These are phyloP conservation scores for Calonectria multiphialidica DNA, from an alignment of 2,329 filamentous ascomycete species.

Conservation along the genomic window DNA sequence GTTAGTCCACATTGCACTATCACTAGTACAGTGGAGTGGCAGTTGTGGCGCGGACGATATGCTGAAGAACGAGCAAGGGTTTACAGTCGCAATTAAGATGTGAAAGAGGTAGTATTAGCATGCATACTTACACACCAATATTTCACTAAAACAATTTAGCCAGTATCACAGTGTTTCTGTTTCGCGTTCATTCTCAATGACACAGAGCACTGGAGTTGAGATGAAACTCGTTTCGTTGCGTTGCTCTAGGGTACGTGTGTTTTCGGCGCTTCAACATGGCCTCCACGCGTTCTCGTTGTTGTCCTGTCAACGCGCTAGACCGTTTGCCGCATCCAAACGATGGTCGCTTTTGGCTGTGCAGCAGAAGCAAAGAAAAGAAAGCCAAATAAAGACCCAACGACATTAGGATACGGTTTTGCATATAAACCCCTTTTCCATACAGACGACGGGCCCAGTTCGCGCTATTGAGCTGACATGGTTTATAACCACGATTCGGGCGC, in stretches of 20 bases:
- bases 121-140: neutral
- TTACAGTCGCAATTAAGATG: neutral
- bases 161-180: neutral
- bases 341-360: neutral
- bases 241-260: neutral
- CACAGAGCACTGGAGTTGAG: neutral
- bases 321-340: neutral
- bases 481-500: neutral
- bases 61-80: neutral
- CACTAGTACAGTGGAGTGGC: neutral
- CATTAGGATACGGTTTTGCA: neutral
- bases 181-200: neutral
- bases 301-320: neutral
- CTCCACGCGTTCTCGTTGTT: neutral
- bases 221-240: neutral
- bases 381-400: neutral
- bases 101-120: neutral
- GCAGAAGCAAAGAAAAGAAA: neutral
- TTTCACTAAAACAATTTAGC: too few species aligned
- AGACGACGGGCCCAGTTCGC: neutral
- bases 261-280: neutral
- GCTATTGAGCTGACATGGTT: neutral
- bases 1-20: neutral
- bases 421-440: constrained; percentile 1
- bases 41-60: neutral